phyloP scores from a whole-genome alignment of 2,329 filamentous ascomycete species.

The Gnomoniopsis sp. region DNA sequence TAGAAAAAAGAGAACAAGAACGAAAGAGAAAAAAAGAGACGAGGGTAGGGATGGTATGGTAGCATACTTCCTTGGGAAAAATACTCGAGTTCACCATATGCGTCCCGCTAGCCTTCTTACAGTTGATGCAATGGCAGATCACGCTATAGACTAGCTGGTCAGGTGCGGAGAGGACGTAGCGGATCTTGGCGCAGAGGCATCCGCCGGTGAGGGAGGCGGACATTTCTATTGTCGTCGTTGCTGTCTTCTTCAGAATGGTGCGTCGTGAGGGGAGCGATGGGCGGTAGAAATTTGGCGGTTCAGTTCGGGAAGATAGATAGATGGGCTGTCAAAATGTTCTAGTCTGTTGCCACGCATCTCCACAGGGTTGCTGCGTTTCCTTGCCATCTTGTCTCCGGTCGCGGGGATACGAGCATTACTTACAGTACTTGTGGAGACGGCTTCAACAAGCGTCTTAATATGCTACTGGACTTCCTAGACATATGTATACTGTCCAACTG shows the following conservation, averaged over 20 bases:
- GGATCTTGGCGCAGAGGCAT: constrained; percentile 10
- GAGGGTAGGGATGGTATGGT: neutral
- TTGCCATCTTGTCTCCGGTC: too few species aligned
- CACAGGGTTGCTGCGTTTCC: too few species aligned
- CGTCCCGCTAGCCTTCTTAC: constrained; percentile 11
- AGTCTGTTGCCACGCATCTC: too few species aligned
- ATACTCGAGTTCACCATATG: constrained; percentile 12
- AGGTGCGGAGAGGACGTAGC: neutral
- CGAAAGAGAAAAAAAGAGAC: neutral
- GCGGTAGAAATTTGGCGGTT: too few species aligned
- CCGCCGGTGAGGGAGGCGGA: neutral
- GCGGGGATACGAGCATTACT: too few species aligned
- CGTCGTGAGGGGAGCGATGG: neutral
- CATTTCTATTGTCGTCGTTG: neutral
- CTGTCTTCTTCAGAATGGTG: neutral
- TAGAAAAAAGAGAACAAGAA: neutral
- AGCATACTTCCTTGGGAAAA: neutral
- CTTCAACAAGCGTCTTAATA: too few species aligned
- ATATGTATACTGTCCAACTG: too few species aligned
- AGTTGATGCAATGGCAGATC: constrained; percentile 11
- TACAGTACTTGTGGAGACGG: too few species aligned
- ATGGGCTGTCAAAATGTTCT: too few species aligned
- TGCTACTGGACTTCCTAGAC: too few species aligned
- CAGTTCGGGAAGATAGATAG: too few species aligned
- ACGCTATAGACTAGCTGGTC: constrained; percentile 5